A percentile compares a stretch with the other conserved stretches of the same genome.
phyloP scores from a whole-genome alignment of 768 basidiomycete species.

The Lactarius tabidus region DNA sequence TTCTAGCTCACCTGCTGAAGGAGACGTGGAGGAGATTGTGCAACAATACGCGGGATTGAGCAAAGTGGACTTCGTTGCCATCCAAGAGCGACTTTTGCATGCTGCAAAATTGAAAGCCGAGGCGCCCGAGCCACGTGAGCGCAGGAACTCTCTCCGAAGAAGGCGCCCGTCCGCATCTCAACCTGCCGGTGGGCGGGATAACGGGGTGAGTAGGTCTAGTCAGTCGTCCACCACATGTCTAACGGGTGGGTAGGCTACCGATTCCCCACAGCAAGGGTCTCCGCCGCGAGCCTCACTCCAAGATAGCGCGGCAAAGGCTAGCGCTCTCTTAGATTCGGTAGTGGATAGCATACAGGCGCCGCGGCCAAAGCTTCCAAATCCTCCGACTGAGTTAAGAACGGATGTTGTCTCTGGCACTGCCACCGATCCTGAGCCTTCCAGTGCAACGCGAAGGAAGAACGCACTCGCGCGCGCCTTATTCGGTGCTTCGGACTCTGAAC shows the following conservation, averaged over 20 bases:
- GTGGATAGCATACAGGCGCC: constrained; percentile 44
- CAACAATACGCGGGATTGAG: constrained; percentile 62
- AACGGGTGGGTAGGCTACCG: constrained; percentile 44
- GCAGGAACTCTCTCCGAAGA: constrained; percentile 66
- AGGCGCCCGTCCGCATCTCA: constrained; percentile 82
- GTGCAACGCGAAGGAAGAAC: constrained; percentile 52
- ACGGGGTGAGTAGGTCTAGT: constrained; percentile 32
- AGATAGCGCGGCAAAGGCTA: constrained; percentile 57
- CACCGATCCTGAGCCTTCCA: constrained; percentile 31
- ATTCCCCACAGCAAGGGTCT: constrained; percentile 50
- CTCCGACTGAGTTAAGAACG: constrained; percentile 3
- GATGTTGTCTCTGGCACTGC: constrained; percentile 36
- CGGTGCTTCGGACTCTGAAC: constrained; percentile 44
- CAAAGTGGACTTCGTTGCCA: constrained; percentile 62
- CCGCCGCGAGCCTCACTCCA: constrained; percentile 31
- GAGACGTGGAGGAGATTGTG: constrained; percentile 64
- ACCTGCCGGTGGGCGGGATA: constrained; percentile 57
- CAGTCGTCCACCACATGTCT: neutral
- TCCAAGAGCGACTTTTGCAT: constrained; percentile 73
- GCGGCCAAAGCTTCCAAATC: constrained; percentile 22
- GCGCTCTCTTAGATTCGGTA: constrained; percentile 61
- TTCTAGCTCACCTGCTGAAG: constrained; percentile 45
- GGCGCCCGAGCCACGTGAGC: constrained; percentile 54
- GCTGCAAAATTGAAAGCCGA: constrained; percentile 55
- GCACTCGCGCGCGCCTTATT: constrained; percentile 76